Evolutionary conservation across 441 rosid species (phyloP), one percentile per base, ranked within the genome.

Genomic region (Isatis lusitanica): DNA sequence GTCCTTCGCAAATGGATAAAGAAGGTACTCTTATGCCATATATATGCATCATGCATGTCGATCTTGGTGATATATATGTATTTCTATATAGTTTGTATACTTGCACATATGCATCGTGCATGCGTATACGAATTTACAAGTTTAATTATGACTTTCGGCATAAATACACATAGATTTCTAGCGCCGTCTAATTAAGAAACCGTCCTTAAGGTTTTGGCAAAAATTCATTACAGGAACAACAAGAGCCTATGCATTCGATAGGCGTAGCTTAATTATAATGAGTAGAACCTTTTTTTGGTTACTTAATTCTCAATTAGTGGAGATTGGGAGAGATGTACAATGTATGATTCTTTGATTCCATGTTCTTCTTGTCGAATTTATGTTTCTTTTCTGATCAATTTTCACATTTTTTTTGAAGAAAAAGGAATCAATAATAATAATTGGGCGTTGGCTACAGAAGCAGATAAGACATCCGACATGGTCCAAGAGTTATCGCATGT

Each of bases 401-500:
- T 50, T 16, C 42, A 56, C 59, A 15, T 26, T 35, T 38, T 28
- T 6, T 31, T 35, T 24, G 44, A 47, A 57, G 57, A 61, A 21
- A 6, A 52, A 40, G 56, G 67, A 63, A 58, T 6, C 40, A 70
- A 47, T 51, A 63, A 56, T 30, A 33, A 10, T 38, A 62, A 69
- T 28, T 55, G 67, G 75, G 75, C 39, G 16, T 47, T 6, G 67
- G 30, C 56, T 64, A 58, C 46, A 46, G 40, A 56, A 28, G 75
- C 18, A 68, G 66, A 13, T 46, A 47, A 13, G 66, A 36, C 38
- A 39, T 48, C 66, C 12, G 71, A 76, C 36, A 63, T 69, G 60
- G 70, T 40, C 67, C 79, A 64, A 64, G 79, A 71, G 3, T 48
- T 65, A 12, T 57, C 35, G 1, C 24, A 48, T 31, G 79, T 76